Base-by-base conservation (phyloP, 805 yeast genomes). In the Starmerella geochares region DNA sequence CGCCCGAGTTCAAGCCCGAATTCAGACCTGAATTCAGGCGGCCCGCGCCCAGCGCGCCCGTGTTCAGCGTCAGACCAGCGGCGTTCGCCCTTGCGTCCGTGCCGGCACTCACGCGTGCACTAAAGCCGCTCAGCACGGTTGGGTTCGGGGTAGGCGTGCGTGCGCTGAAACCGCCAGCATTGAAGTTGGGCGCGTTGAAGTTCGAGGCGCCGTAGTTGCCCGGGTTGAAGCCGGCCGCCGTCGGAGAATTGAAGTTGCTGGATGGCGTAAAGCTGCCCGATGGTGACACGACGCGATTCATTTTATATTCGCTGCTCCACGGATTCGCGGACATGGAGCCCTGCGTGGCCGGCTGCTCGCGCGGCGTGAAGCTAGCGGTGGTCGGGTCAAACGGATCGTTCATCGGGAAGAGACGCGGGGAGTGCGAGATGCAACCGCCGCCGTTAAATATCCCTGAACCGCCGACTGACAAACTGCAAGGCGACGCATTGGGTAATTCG, bases 321-420 rank as follows among this genome's bases (percentile, higher is more conserved):
- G 42, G 42, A 8, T 20, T 38, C n/a, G 31, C 20, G 9, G 40
- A 4, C 27, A 23, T 23, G 9, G 27, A 37, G 16, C 17, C 40
- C 27, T 37, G 40, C 17, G 21, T 33, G 8, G 21, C 3, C 5
- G 27, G 25, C 6, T 25, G 25, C 29, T 23, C 29, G 21, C 42
- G 28, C 29, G 42, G 42, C 20, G 17, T 23, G 32, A 38, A 38
- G 31, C 42, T 14, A 5, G 17, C 4, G n/a, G 8, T 38, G 6
- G 42, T 24, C 13, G 42, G 31, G 21, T 38, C 42, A n/a, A 38
- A 38, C 11, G 29, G 31, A 5, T 38, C 42, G n/a, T 24, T 38
- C 42, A 38, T 38, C 11, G 40, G 29, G 29, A 11, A 8, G 11
- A 27, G 11, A 27, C 10, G 11, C 11, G 10, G 29, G 29, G 29